Base-by-base conservation (phyloP, 345 rosid genomes). In the Conringia planisiliqua region DNA sequence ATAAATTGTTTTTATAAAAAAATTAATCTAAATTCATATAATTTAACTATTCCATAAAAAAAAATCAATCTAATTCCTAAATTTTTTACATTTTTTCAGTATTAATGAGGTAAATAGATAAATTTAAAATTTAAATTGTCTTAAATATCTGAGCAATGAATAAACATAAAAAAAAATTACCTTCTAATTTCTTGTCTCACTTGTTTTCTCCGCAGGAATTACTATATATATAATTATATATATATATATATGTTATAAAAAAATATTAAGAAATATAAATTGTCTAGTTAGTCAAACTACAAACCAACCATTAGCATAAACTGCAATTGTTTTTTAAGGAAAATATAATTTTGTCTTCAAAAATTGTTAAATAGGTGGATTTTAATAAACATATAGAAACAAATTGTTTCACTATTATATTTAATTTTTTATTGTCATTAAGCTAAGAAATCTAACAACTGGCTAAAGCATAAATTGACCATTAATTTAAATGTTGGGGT, bases 331-430 rank as follows among this genome's bases (percentile, higher is more conserved):
- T 17, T 4, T 7, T 3, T 8, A 3, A 43, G 3, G n/a, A 57
- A 58, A 42, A 58, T 10, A 20, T 20, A 44, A 43, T 14, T 18
- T 57, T 14, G 3, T 7, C 18, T 36, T n/a, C 3, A 27, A 36
- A n/a, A 69, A 18, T n/a, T 30, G 56, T 69, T 69, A 64, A 58
- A 42, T 42, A 29, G 7, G 6, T 69, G 59, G 55, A 66, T 66
- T 66, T 1, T 13, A 6, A 33, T 48, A 32, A 22, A 20, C 43
- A 47, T 65, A 17, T 10, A 46, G 20, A 42, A 12, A 11, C 55
- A 46, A 18, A 20, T 2, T 1, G 6, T 56, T 42, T 17, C 2
- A 57, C 20, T 56, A 56, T 32, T 29, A 69, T 27, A 55, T 56
- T 55, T 6, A 26, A 68, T 13, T 55, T 10, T 11, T 0, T 55